Evolutionary conservation across 2,329 filamentous ascomycete species (phyloP), one percentile per base, ranked within the genome.

Genomic region (Verticillium tricorpus): DNA sequence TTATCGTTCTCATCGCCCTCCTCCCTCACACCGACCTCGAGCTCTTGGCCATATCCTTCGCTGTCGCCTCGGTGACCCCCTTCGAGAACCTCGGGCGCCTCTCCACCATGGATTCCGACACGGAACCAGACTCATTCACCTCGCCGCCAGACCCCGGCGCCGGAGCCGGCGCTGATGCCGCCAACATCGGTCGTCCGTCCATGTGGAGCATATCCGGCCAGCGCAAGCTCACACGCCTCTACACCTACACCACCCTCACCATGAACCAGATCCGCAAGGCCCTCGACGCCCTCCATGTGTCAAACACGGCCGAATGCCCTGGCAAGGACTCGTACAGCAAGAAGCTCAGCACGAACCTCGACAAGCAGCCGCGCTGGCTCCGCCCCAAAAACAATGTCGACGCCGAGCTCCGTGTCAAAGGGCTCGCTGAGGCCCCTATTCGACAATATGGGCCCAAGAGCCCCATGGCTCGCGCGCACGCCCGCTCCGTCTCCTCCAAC

Each of bases 291-390:
- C 57, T 62, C 63, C 60, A 66, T 54, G 15, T 31, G 35, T 19
- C 45, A 50, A 56, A 56, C 28, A 56, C 54, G 14, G 54, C n/a
- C 7, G 54, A 56, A 19, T 17, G 25, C 15, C 54, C 54, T 14
- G 54, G 54, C 25, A 81, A 81, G 67, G 84, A 86, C 66, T 85
- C 84, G 32, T 83, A 81, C 37, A 83, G 84, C 68, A 86, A 87
- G 73, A 84, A 81, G 25, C 79, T 86, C 65, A 82, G 82, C 60
- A 74, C 76, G 8, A 78, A 85, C 64, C 77, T 87, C 35, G 84
- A 85, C 65, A 84, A 86, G 64, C 82, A 87, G 40, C 82, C 84
- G 34, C 78, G 84, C 69, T 85, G 84, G 78, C 75, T 86, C 58
- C 80, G 82, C 22, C 83, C 84, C 1, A 79, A 78, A 63, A 78